Evolutionary conservation across 768 basidiomycete species (phyloP).

Genomic region (Clathrus columnatus): DNA sequence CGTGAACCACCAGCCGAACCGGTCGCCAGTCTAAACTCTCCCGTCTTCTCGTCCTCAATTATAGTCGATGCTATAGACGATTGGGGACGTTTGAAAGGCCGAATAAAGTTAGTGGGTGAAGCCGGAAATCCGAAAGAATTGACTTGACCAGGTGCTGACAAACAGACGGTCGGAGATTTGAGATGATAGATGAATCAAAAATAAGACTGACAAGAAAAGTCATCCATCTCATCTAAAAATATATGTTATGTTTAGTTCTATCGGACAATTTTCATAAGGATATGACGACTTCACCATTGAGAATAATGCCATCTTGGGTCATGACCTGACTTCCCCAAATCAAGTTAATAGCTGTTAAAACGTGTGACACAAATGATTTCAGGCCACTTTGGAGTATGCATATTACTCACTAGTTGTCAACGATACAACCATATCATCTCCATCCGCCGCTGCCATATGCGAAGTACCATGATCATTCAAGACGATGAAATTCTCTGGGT

Average conservation of each 20-base stretch:
- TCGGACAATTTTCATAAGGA: too few relatives aligned
- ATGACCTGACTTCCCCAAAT: slow-evolving; percentile 22
- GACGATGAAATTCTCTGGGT: slow-evolving; percentile 23
- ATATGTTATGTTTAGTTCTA: too few relatives aligned
- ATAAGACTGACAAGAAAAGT: slow-evolving; percentile 16
- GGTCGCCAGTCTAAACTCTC: slow-evolving; percentile 28
- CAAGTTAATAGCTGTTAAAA: slow-evolving; percentile 18
- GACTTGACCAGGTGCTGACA: slow-evolving; percentile 16
- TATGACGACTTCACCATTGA: too few relatives aligned
- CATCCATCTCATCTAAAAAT: slow-evolving; percentile 26
- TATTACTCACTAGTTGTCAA: slow-evolving; percentile 18
- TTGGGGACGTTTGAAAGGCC: slow-evolving; percentile 27
- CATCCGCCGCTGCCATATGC: slow-evolving; percentile 29
- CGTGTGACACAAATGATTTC: too few relatives aligned
- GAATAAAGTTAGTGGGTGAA: slow-evolving; percentile 29
- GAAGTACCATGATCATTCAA: slow-evolving; percentile 28
- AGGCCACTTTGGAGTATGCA: too few relatives aligned
- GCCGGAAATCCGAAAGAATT: slow-evolving; percentile 31
- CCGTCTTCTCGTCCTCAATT: slow-evolving; percentile 27
- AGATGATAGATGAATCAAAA: background rate
- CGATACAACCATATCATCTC: slow-evolving; percentile 21
- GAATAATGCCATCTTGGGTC: slow-evolving; percentile 20
- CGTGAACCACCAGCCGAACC: slow-evolving; percentile 29
- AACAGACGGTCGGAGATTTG: background rate
- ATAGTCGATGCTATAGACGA: slow-evolving; percentile 26